Percentiles rank a stretch among this genome's conserved stretches.
Evolutionary conservation across 169 alveolate genomes (phyloP).

Genomic region (Theileria annulata): DNA sequence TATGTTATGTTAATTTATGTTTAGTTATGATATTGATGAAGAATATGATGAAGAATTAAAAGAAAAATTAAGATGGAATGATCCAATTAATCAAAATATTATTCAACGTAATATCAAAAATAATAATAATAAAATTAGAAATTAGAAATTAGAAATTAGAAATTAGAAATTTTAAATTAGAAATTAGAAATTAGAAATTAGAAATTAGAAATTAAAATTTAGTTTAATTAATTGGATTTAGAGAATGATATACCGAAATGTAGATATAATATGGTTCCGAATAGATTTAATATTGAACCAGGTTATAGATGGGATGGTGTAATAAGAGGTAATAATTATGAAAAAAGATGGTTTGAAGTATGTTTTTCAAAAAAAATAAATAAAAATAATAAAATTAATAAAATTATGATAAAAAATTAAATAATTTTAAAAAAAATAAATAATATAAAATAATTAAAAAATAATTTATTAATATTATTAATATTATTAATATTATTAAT

Average conservation of each 20-base stretch:
- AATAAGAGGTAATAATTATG: slow-evolving; percentile 92
- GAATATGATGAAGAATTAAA: slow-evolving; percentile 51
- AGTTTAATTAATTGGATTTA: background rate
- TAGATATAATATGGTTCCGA: slow-evolving; percentile 81
- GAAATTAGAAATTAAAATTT: too few species aligned
- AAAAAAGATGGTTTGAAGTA: slow-evolving; percentile 76
- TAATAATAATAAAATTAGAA: too few species aligned
- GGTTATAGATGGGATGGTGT: slow-evolving; percentile 97
- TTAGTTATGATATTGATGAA: slow-evolving; percentile 50
- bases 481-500: too few species aligned
- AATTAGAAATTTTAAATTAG: too few species aligned
- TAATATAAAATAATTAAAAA: background rate
- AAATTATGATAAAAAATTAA: background rate
- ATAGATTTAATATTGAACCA: slow-evolving; percentile 89
- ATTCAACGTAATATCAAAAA: background rate
- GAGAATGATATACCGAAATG: slow-evolving; percentile 78
- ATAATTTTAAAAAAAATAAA: background rate
- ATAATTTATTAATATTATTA: too few species aligned
- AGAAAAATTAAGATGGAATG: slow-evolving; percentile 43
- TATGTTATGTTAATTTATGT: too few species aligned
- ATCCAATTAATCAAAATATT: slow-evolving; percentile 25
- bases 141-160: too few species aligned
- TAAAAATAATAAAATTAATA: background rate
- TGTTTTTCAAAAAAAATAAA: background rate
- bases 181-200: too few species aligned